phyloP scores from a whole-genome alignment of 1,284 basidiomycete species.

The Moesziomyces parantarcticus region DNA sequence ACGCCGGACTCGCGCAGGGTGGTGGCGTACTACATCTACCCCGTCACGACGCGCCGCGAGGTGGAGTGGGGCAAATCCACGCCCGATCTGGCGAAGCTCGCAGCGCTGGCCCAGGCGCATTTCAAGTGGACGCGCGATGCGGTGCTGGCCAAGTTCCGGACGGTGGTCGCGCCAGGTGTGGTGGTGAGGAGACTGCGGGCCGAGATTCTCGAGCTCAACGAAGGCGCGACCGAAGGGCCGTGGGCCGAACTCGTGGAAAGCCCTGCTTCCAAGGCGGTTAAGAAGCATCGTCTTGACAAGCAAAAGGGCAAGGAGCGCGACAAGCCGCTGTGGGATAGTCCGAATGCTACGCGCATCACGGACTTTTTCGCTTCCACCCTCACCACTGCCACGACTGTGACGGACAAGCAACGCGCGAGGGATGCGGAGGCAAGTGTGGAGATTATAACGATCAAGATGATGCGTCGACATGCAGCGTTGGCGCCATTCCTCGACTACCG shows the following conservation, averaged over 20 bases:
- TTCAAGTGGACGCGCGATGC: constrained; percentile 32
- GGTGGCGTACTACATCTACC: constrained; percentile 42
- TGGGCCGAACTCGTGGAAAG: constrained; percentile 40
- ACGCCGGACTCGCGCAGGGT: constrained; percentile 31
- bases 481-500: constrained; percentile 34
- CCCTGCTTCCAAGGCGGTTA: neutral
- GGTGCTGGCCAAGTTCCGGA: constrained; percentile 29
- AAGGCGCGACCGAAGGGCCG: constrained; percentile 17
- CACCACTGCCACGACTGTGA: neutral
- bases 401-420: neutral
- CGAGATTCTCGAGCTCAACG: constrained; percentile 21
- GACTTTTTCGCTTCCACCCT: constrained; percentile 34
- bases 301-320: constrained; percentile 7
- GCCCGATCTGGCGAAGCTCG: constrained; percentile 20
- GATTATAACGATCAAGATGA: constrained; percentile 23
- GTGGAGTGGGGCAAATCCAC: neutral
- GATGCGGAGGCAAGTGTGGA: neutral
- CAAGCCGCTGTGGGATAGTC: constrained; percentile 23
- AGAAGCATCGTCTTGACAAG: no score
- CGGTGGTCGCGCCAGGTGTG: constrained; percentile 23
- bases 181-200: constrained; percentile 26
- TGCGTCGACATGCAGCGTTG: constrained; percentile 31
- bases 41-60: constrained; percentile 9
- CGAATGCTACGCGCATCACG: constrained; percentile 36
- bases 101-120: constrained; percentile 16